phyloP scores from a whole-genome alignment of 176 grass and related monocot genomes.

The Secale cereale region DNA sequence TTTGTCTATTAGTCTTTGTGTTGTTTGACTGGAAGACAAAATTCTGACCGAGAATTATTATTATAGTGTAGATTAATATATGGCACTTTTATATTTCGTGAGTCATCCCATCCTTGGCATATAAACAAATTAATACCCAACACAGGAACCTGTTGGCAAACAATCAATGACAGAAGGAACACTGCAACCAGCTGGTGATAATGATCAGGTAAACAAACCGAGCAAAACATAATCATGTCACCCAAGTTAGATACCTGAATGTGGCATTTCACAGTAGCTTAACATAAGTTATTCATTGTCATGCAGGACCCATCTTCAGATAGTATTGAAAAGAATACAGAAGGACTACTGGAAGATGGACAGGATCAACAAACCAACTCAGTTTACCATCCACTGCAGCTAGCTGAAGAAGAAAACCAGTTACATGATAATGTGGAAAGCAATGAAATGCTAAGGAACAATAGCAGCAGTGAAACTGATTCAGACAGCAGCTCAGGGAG shows the following conservation, averaged over 20 bases:
- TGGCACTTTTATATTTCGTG: neutral
- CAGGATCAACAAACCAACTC: neutral
- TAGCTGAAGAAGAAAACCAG: constrained; percentile 8
- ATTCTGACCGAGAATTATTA: neutral
- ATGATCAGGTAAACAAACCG: neutral
- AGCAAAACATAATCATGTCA: neutral
- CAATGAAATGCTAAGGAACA: neutral
- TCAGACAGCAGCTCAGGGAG: constrained; percentile 20
- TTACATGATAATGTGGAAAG: constrained; percentile 16
- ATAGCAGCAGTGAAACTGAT: constrained; percentile 19
- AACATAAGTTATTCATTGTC: neutral
- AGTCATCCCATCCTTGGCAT: neutral
- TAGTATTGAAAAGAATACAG: neutral
- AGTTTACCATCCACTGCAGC: neutral
- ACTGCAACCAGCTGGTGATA: neutral
- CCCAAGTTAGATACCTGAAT: neutral
- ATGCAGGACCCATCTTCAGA: constrained; percentile 10
- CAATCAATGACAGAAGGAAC: neutral
- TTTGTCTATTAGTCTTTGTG: neutral
- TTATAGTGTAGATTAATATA: neutral
- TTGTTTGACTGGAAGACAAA: neutral
- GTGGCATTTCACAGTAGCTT: neutral
- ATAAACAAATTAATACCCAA: neutral
- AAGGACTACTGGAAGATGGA: neutral
- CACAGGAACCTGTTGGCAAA: neutral